Evolutionary conservation across 2,329 filamentous ascomycete genomes (phyloP), one percentile per base, ranked within the genome.

Genomic region (Lachnellula cervina): DNA sequence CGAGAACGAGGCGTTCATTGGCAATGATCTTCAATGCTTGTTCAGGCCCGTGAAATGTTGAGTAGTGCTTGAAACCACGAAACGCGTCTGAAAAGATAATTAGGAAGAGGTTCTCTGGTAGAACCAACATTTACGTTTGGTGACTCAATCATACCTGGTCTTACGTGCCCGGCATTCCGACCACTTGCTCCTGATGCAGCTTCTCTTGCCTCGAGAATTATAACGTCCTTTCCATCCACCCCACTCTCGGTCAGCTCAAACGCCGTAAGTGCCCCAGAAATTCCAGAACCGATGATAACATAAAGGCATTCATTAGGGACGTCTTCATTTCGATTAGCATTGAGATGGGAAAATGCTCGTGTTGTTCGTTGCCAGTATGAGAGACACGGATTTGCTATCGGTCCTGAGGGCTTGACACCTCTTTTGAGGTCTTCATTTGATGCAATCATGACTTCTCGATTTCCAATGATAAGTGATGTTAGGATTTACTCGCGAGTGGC

Each of bases 331-430:
- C 61, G 52, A 59, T 77, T 76, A n/a, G 68, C 63, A 53, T 74
- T 68, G 6, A 76, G 68, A 52, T 75, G 66, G 4, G 69, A 66
- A 54, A 73, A 77, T 0, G 72, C 71, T 21, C 75, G 69, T 4
- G 75, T 76, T 3, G 73, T 76, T 47, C 70, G 69, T 51, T 77
- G 76, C 76, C 75, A 78, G 60, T 74, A 75, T 34, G 70, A 72
- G 17, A 73, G 61, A 48, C 70, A 69, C 25, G 71, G 64, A 5
- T 55, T 57, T 17, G 51, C 7, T 21, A 62, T 59, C 6, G 68
- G 68, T 23, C 34, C 46, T 44, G 51, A 49, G 8, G 50, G 55
- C 14, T 40, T 38, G 16, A 53, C 16, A 9, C 28, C 43, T 8
- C 28, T 42, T 37, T 51, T 50, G 8, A 50, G 40, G 14, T 56